These are phyloP conservation scores for Verticillium zaregamsianum DNA, from an alignment of 2,329 filamentous ascomycete species.

Conservation along the genomic window DNA sequence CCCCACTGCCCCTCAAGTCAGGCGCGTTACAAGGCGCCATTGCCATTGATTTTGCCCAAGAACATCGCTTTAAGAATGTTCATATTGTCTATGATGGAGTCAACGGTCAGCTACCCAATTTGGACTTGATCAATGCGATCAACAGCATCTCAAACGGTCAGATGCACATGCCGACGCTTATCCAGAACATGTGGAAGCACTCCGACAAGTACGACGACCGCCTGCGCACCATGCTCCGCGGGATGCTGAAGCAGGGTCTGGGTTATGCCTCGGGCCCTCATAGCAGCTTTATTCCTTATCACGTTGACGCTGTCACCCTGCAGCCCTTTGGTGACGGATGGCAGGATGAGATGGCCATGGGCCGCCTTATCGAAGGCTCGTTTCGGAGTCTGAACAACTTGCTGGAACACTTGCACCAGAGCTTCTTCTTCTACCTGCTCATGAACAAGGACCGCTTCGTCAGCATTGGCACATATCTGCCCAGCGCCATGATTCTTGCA, in stretches of 20 bases:
- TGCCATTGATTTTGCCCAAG: slow-evolving; percentile 88
- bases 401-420: slow-evolving; percentile 94
- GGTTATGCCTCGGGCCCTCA: slow-evolving; percentile 88
- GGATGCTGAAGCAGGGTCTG: slow-evolving; percentile 88
- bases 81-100: slow-evolving; percentile 93
- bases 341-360: slow-evolving; percentile 97
- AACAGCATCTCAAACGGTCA: slow-evolving; percentile 83
- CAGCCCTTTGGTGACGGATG: slow-evolving; percentile 87
- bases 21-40: slow-evolving; percentile 89
- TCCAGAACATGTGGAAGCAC: slow-evolving; percentile 81
- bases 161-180: slow-evolving; percentile 79
- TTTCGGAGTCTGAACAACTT: slow-evolving; percentile 95
- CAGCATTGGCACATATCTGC: slow-evolving; percentile 95
- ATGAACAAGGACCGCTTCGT: slow-evolving; percentile 92
- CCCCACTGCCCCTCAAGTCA: slow-evolving; percentile 80
- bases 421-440: slow-evolving; percentile 97
- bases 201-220: slow-evolving; percentile 75
- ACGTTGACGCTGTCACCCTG: slow-evolving; percentile 91
- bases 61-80: slow-evolving; percentile 78
- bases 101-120: slow-evolving; percentile 91
- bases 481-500: slow-evolving; percentile 94
- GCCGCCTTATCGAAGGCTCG: slow-evolving; percentile 81
- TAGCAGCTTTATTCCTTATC: slow-evolving; percentile 95
- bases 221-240: slow-evolving; percentile 81
- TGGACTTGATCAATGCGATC: slow-evolving; percentile 93